Conservation (phyloP, 2,329 filamentous ascomycete genomes). For the Fusarium multiceps region DNA sequence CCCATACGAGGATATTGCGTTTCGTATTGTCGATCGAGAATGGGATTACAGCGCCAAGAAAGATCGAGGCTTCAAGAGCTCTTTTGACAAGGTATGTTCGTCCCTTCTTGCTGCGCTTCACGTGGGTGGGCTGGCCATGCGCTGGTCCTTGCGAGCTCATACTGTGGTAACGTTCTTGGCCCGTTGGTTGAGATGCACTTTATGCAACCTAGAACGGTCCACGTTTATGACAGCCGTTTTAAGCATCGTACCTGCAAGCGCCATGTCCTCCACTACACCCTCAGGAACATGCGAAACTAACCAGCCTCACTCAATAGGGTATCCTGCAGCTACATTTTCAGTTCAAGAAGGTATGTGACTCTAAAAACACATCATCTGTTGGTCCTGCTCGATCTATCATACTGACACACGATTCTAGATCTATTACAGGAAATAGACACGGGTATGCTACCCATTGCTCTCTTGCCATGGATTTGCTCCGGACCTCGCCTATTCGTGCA, state of each 20-base stretch:
- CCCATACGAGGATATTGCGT: slow-evolving; percentile 96
- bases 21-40: slow-evolving; percentile 96
- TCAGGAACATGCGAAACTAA: slow-evolving; percentile 32
- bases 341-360: slow-evolving; percentile 86
- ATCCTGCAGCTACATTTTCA: slow-evolving; percentile 97
- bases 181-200: slow-evolving; percentile 21
- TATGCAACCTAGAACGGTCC: slow-evolving; percentile 22
- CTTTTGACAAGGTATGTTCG: slow-evolving; percentile 89
- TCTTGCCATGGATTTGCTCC: not conserved
- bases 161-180: slow-evolving; percentile 17
- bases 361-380: slow-evolving; percentile 9
- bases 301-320: slow-evolving; percentile 66
- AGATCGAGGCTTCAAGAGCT: slow-evolving; percentile 94
- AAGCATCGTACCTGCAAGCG: slow-evolving; percentile 11
- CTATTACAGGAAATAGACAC: slow-evolving; percentile 65
- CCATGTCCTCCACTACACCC: slow-evolving; percentile 8
- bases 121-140: slow-evolving; percentile 29
- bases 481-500: slow-evolving; percentile 16
- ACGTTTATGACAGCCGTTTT: slow-evolving; percentile 21
- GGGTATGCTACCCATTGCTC: not conserved
- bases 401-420: slow-evolving; percentile 55
- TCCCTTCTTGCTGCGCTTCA: slow-evolving; percentile 22
- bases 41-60: slow-evolving; percentile 98
- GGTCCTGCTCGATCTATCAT: slow-evolving; percentile 5
- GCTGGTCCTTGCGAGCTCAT: slow-evolving; percentile 19